Base-by-base conservation (phyloP, 2,329 filamentous ascomycete species). In the Juglanconis sp. region DNA sequence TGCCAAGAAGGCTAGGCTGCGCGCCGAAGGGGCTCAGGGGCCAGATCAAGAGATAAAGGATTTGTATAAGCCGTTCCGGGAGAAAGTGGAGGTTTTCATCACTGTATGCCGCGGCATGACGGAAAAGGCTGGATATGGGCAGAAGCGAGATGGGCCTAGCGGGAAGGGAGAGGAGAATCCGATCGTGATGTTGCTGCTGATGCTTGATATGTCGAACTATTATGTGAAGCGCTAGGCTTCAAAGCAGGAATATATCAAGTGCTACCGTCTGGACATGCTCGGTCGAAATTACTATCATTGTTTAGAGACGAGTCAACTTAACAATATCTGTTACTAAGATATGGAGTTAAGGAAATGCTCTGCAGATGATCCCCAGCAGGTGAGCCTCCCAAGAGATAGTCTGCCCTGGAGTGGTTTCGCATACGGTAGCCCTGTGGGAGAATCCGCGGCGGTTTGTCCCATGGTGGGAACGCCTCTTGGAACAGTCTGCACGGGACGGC, bases 81-180 rank as follows among this genome's bases (percentile, higher is more conserved):
- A 87, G 70, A 91, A 92, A 67, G 81, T 91, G 0, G 81, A 85
- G 32, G 83, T 90, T 0, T 95, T 96, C 67, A 80, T 95, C 60
- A 87, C 79, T 52, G 90, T 90, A 1, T 95, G 85, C 71, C 83
- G 80, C 61, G 87, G 81, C 1, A 78, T 89, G 69, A 86, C 80
- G 47, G 90, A 87, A 70, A 91, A 84, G 81, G 83, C 77, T 53
- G 80, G 74, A 30, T 78, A 75, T 72, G 77, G 64, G 68, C 72
- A 60, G 60, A 77, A 69, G 59, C 51, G 49, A 61, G 57, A 57
- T 15, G 34, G 36, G 13, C n/a, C n/a, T 51, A 67, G 67, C 13
- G 70, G 70, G 57, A 68, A 58, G 65, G 73, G 67, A 52, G 76
- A 77, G 57, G 82, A 83, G 59, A 88, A 86, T 71, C 82, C 86